phyloP scores from a whole-genome alignment of 2,329 filamentous ascomycete genomes.

The Fusarium sp. region DNA sequence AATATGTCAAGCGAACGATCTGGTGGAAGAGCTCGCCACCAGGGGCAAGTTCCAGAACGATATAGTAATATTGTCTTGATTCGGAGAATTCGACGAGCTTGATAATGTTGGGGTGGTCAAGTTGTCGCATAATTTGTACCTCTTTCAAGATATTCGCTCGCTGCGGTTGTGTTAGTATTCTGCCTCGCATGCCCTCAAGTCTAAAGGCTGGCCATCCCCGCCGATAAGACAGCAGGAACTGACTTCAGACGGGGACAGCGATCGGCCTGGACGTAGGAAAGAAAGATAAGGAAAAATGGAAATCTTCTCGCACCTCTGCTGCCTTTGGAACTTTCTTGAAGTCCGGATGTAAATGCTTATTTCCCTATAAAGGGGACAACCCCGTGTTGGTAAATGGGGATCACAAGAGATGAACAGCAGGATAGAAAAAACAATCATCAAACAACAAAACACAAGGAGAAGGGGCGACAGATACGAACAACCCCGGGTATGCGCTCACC shows the following conservation, averaged over 20 bases:
- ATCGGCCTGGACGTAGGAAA: constrained; percentile 11
- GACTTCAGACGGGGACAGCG: constrained; percentile 44
- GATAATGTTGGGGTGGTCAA: constrained; percentile 96
- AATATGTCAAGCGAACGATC: constrained; percentile 97
- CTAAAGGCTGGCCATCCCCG: constrained; percentile 39
- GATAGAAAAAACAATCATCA: constrained; percentile 10
- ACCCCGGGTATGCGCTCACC: constrained; percentile 77
- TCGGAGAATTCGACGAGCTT: constrained; percentile 95
- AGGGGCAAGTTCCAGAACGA: constrained; percentile 92
- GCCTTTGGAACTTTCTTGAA: constrained; percentile 95
- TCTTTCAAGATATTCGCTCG: constrained; percentile 98
- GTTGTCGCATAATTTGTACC: constrained; percentile 97
- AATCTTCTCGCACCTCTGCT: constrained; percentile 87
- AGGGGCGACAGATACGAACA: constrained; percentile 41
- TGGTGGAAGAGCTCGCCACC: constrained; percentile 98
- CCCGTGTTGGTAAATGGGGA: constrained; percentile 67
- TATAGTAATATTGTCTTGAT: constrained; percentile 96
- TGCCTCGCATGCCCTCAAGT: constrained; percentile 28
- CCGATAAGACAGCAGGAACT: constrained; percentile 35
- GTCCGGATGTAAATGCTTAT: constrained; percentile 93
- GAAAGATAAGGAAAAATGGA: constrained; percentile 51
- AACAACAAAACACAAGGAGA: constrained; percentile 40
- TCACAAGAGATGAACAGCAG: constrained; percentile 30
- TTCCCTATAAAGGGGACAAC: constrained; percentile 73
- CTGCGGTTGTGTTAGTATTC: constrained; percentile 63